Conservation (phyloP, 768 basidiomycete species). For the Leucocoprinus birnbaumii region DNA sequence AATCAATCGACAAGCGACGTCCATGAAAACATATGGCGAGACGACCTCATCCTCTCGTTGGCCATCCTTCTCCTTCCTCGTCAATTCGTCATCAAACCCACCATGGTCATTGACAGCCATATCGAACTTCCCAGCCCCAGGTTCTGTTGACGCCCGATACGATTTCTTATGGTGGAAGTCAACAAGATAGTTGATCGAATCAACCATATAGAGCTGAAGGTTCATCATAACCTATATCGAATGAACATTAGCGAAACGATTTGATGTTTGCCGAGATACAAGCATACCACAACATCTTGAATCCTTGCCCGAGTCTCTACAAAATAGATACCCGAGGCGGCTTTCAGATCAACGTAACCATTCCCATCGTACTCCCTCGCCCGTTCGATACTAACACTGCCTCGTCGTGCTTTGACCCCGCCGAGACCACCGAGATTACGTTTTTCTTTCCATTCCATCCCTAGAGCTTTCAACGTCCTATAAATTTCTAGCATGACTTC, state of each 20-base stretch:
- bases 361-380: slow-evolving; percentile 59
- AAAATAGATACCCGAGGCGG: slow-evolving; percentile 81
- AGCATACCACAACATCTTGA: slow-evolving; percentile 85
- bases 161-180: slow-evolving; percentile 98
- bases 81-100: slow-evolving; percentile 38
- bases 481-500: slow-evolving; percentile 99
- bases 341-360: slow-evolving; percentile 60
- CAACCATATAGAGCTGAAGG: slow-evolving; percentile 94
- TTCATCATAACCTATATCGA: slow-evolving; percentile 85
- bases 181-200: slow-evolving; percentile 93
- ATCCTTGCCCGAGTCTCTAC: slow-evolving; percentile 91
- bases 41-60: slow-evolving; percentile 62
- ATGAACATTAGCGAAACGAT: not conserved
- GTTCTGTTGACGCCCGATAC: slow-evolving; percentile 70
- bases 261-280: not conserved
- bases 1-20: slow-evolving; percentile 91
- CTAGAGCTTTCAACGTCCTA: slow-evolving; percentile 81
- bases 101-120: slow-evolving; percentile 50
- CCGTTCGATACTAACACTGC: slow-evolving; percentile 51
- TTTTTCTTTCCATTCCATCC: slow-evolving; percentile 99
- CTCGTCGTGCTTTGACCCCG: slow-evolving; percentile 36
- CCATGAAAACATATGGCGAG: slow-evolving; percentile 94
- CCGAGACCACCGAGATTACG: slow-evolving; percentile 72
- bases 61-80: slow-evolving; percentile 42
- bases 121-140: slow-evolving; percentile 70